Base-by-base conservation (phyloP, 2,329 filamentous ascomycete genomes). In the Aureobasidium sp. region DNA sequence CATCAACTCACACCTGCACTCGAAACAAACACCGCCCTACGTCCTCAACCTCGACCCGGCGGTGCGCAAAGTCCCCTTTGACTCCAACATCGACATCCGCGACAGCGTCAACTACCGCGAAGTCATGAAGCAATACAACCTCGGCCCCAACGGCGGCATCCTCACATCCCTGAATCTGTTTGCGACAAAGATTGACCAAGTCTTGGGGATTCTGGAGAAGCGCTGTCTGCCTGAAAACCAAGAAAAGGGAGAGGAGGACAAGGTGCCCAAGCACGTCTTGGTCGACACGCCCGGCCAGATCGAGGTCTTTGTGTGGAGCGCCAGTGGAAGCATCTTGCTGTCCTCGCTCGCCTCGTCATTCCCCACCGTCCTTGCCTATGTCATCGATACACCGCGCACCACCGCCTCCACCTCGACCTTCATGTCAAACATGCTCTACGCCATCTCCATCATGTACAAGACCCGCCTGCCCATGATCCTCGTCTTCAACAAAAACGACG, bases 341-440 rank as follows among this genome's bases (percentile, higher is more conserved):
- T 92, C 96, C 72, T 93, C 90, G 15, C 82, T 99, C 56, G 94
- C 95, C 0, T 94, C 90, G 4, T 91, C 89, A 0, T 97, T 99
- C 73, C 94, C 95, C 0, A 99, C 95, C 0, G 91, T 99, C 44
- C 91, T 99, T 69, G 94, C 94, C 62, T 99, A 97, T 77, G 84
- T 99, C 64, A 96, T 99, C 75, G 94, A 99, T 76, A 99, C 94
- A 1, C 94, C 95, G 3, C 87, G 94, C 60, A 66, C 92, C 25
- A 96, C 92, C 15, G 86, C 89, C 39, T 96, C 91, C 42, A 97
- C 94, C 0, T 92, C 89, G 66, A 99, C 94, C 0, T 99, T 99
- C 77, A 99, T 99, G 94, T 95, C 90, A 74, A 99, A 99, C 77
- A 99, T 99, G 94, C 86, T 99, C 47, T 99, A 99, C 75, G 94